Evolutionary conservation across 2,329 filamentous ascomycete genomes (phyloP), one percentile per base, ranked within the genome.

Genomic region (Kalmusia sp.): DNA sequence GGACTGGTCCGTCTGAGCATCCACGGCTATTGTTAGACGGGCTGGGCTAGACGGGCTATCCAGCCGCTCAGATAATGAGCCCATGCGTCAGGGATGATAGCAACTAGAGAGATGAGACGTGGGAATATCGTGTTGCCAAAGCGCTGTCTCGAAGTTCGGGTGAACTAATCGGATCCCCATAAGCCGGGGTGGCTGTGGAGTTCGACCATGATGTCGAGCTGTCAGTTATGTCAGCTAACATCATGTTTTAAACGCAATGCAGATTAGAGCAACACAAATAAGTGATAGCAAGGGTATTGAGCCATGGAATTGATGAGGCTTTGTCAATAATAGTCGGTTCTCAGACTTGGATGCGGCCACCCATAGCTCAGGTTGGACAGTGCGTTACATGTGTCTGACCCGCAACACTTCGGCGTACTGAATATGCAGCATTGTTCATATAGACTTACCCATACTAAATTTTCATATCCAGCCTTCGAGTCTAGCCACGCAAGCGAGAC

Each of bases 11-110:
- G 68, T 69, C 63, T 69, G 68, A 72, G 68, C 68, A 69, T 59
- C 60, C 59, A 66, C 64, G 59, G 64, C 72, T 73, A 73, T 72
- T 70, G 65, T 68, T 71, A 74, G 72, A 68, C 67, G 65, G 63
- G 58, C 63, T 64, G 62, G 55, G 59, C 65, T 68, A 71, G 62
- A 60, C 59, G 41, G 61, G 59, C 62, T 64, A 59, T 55, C 63
- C 62, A 69, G 62, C 68, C 61, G 63, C 68, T 68, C 62, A 65
- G 62, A 62, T 63, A 64, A 64, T 38, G 54, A 64, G 63, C 62
- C 64, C 67, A 66, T 72, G 67, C 68, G 58, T 71, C 65, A 65
- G 64, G 62, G 55, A 67, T 61, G 70, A 74, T 73, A 72, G 64
- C 60, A 27, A 46, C 14, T 35, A 46, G n/a, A 67, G 65, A 72